Evolutionary conservation across 192 early-diverging fungal genomes (phyloP).

Genomic region (Backusella liffmaniae): DNA sequence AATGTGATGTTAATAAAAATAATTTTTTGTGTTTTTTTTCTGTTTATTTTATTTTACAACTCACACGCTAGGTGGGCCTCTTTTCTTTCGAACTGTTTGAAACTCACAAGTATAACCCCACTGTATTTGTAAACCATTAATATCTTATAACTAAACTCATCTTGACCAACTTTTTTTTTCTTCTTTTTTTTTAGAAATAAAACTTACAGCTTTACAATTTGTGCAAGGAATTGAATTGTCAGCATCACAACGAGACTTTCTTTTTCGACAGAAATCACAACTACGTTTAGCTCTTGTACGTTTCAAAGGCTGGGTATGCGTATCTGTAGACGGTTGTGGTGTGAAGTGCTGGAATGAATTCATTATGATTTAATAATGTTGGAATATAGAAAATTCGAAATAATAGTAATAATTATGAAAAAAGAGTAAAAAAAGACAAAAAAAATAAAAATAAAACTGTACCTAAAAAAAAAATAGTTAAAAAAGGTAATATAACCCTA

Average conservation of each 20-base stretch:
- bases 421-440: not conserved
- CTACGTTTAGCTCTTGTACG: constrained; percentile 39
- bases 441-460: not conserved
- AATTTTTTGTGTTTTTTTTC: not conserved
- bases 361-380: not conserved
- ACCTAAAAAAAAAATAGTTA: constrained; percentile 4
- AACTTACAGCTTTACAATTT: constrained; percentile 37
- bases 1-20: not conserved
- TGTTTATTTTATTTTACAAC: not conserved
- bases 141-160: not conserved
- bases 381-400: not conserved
- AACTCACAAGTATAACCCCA: constrained; percentile 35
- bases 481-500: not conserved
- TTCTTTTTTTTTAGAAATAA: too few species aligned
- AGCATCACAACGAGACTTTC: constrained; percentile 40
- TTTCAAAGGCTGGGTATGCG: constrained; percentile 19
- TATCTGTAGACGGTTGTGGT: not conserved
- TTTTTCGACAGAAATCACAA: constrained; percentile 41
- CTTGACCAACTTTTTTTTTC: not conserved
- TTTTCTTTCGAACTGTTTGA: constrained; percentile 29
- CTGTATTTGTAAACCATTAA: not conserved
- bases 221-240: constrained; percentile 34
- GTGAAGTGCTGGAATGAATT: not conserved
- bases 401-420: not conserved
- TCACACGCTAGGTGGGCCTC: constrained; percentile 35